Base-by-base conservation (phyloP, 495 filamentous ascomycete species). In the Parmelia sp. region DNA sequence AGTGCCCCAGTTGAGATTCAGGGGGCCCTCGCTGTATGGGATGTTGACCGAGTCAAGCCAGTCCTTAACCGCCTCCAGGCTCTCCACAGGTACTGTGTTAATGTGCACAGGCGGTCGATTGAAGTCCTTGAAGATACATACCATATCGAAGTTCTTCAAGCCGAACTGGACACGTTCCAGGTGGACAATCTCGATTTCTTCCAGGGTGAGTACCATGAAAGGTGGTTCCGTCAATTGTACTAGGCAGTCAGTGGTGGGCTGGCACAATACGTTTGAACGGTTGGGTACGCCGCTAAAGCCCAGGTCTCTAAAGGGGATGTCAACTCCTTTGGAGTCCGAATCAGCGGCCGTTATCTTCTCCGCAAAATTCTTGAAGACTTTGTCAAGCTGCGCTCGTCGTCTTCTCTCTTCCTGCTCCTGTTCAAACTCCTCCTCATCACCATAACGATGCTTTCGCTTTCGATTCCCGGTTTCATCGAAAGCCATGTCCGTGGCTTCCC, bases 381-480 rank as follows among this genome's bases (percentile, higher is more conserved):
- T 90, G 73, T 99, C 93, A 40, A 99, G 84, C 37, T 88, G 87
- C n/a, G 91, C 91, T 39, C 94, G 81, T 31, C 92, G 86, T 66
- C 93, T 83, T 71, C 95, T 85, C 73, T 99, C 95, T 74, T 99
- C 93, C 75, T 99, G 95, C 71, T 99, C 95, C 33, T 91, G 90
- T 73, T 97, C 95, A 65, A 97, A 97, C 73, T 99, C 95, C 71
- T 99, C 95, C 73, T 99, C 95, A 67, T 99, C 95, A 47, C 94
- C 95, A 73, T 95, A 97, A n/a, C 92, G 87, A 72, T 97, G 94
- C 77, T 96, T 96, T 58, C 95, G 88, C 76, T 97, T 96, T 55
- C 95, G 84, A 73, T 97, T 97, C 65, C 95, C 95, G 40, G 95
- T 99, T 77, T 99, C 95, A 72, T 99, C 95, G 69, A 99, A 97